These are phyloP conservation scores for Aspergillus brunneoviolaceus DNA, from an alignment of 2,329 filamentous ascomycete species.

Conservation along the genomic window DNA sequence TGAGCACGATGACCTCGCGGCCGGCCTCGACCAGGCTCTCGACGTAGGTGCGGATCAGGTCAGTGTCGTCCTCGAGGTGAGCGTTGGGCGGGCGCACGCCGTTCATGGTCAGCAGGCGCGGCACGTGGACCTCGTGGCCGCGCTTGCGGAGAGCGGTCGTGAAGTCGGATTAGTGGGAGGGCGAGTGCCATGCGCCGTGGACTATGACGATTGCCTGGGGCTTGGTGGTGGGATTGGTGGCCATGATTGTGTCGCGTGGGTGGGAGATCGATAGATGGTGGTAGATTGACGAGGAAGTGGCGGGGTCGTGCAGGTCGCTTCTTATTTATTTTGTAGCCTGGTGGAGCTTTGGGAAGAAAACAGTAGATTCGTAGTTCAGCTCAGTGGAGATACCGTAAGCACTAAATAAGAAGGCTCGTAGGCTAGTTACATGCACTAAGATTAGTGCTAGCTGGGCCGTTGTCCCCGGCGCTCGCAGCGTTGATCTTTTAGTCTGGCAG, in stretches of 20 bases:
- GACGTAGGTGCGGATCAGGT: slow-evolving; percentile 2
- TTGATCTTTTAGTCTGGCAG: no score
- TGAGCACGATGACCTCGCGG: slow-evolving; percentile 3
- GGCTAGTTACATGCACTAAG: background rate
- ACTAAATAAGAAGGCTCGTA: background rate
- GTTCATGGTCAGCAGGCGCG: slow-evolving; percentile 6
- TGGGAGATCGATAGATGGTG: background rate
- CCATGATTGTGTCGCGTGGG: background rate
- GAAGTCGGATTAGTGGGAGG: slow-evolving; percentile 6
- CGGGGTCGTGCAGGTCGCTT: background rate
- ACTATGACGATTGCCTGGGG: slow-evolving; percentile 7
- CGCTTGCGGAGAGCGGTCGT: background rate
- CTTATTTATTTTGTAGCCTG: background rate
- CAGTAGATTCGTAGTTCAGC: no score
- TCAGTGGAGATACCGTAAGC: background rate
- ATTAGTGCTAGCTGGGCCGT: no score
- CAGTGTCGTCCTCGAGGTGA: slow-evolving; percentile 6
- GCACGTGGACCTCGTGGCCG: slow-evolving; percentile 11
- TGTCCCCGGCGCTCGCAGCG: no score
- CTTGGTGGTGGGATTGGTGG: background rate
- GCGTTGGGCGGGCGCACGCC: slow-evolving; percentile 10
- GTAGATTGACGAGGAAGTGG: background rate
- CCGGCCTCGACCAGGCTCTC: slow-evolving; percentile 2
- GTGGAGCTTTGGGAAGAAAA: no score
- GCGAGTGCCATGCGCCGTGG: slow-evolving; percentile 9